Base-by-base conservation (phyloP, 805 yeast genomes). In the Scheffersomyces lignosus region DNA sequence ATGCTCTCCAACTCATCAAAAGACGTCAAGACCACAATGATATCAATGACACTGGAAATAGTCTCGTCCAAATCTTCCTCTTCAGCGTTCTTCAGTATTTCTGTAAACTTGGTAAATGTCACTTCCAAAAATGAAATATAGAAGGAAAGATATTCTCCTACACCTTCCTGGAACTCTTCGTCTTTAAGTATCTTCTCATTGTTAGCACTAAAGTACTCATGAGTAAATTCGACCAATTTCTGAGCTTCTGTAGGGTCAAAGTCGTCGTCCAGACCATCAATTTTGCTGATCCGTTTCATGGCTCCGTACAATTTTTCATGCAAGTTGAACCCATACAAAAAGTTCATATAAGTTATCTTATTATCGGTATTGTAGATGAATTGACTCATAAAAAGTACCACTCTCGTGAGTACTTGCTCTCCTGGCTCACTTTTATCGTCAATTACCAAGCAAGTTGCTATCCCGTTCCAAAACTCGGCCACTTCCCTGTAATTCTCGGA, bases 361-460 rank as follows among this genome's bases (percentile, higher is more conserved):
- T 47, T 33, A 10, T 47, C 52, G 3, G 64, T 56, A 5, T 59
- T 52, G 27, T 51, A 54, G 10, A 58, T 46, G 40, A 65, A 67
- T 43, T 67, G 73, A 13, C 49, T 44, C 18, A 66, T 38, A 24
- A 67, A 49, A 10, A 62, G 43, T 25, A 49, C 33, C 6, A 51
- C 30, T 25, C 62, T 40, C 5, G 33, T 14, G 15, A 20, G 33
- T 18, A 33, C 41, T 3, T 28, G 40, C 28, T 39, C 23, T 16
- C 27, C n/a, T 7, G 22, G 34, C n/a, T 36, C 34, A 5, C 22
- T 15, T n/a, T n/a, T n/a, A n/a, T n/a, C n/a, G n/a, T n/a, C n/a
- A n/a, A n/a, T n/a, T n/a, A n/a, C n/a, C n/a, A n/a, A n/a, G n/a
- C n/a, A n/a, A 20, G 10, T 10, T 20, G 24, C 24, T 20, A 7